Evolutionary conservation across 495 filamentous ascomycete genomes (phyloP).

Genomic region (Hyaloscypha variabilis): DNA sequence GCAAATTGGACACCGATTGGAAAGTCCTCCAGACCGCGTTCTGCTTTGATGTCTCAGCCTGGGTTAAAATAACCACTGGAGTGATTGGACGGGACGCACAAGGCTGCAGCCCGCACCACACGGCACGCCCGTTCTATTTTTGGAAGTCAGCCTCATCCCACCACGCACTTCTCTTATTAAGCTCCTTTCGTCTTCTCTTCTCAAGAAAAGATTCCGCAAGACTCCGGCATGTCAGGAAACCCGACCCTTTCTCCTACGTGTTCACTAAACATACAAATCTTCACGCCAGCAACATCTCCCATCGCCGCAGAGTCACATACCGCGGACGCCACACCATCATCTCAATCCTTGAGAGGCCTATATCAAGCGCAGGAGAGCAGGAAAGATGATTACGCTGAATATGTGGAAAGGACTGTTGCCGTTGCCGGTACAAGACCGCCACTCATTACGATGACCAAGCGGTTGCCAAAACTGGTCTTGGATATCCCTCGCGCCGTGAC

Average conservation of each 20-base stretch:
- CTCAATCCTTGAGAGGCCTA: background rate
- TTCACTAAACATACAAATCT: background rate
- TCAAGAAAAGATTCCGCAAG: background rate
- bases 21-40: background rate
- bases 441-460: background rate
- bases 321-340: background rate
- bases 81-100: background rate
- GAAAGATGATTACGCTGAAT: background rate
- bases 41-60: background rate
- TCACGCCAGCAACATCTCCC: background rate
- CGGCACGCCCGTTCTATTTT: background rate
- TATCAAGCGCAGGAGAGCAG: background rate
- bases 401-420: background rate
- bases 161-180: background rate
- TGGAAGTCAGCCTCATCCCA: background rate
- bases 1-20: background rate
- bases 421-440: background rate
- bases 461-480: background rate
- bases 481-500: background rate
- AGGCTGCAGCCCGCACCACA: background rate
- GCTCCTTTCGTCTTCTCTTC: background rate
- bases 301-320: background rate
- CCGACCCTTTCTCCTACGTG: background rate
- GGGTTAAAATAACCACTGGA: background rate
- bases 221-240: background rate